These are phyloP conservation scores for Neodidymelliopsis sp. DNA, from an alignment of 2,329 filamentous ascomycete genomes.

Conservation along the genomic window DNA sequence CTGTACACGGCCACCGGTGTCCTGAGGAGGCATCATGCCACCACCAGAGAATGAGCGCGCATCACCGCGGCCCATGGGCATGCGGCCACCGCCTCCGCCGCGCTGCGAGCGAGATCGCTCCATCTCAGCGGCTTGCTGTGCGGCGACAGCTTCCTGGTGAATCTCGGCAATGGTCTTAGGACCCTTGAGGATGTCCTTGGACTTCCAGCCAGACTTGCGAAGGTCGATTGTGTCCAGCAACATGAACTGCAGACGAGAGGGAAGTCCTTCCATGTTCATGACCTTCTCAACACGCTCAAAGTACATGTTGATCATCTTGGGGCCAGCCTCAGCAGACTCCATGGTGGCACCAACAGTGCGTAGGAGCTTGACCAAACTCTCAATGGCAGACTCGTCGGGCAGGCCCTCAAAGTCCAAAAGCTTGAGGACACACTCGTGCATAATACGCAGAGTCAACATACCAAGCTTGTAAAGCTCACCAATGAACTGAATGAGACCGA, in stretches of 20 bases:
- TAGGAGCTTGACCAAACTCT: constrained; percentile 92
- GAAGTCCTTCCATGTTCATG: constrained; percentile 76
- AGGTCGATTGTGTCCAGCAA: constrained; percentile 92
- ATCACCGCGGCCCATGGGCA: constrained; percentile 82
- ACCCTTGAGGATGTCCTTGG: constrained; percentile 90
- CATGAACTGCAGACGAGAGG: constrained; percentile 94
- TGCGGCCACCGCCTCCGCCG: constrained; percentile 75
- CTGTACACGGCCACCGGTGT: constrained; percentile 80
- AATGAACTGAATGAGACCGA: constrained; percentile 98
- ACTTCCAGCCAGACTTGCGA: constrained; percentile 77
- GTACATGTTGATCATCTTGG: constrained; percentile 89
- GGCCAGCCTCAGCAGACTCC: constrained; percentile 80
- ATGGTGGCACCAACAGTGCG: constrained; percentile 90
- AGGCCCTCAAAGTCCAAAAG: constrained; percentile 93
- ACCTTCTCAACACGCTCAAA: constrained; percentile 87
- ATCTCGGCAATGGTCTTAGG: constrained; percentile 97
- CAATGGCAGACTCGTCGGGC: constrained; percentile 94
- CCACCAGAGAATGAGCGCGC: constrained; percentile 80
- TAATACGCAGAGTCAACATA: constrained; percentile 98
- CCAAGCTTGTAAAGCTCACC: constrained; percentile 98
- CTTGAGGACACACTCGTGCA: constrained; percentile 99
- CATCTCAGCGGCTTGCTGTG: constrained; percentile 80
- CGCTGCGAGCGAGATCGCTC: constrained; percentile 65
- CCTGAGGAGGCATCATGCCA: constrained; percentile 73
- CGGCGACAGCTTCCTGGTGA: constrained; percentile 79